phyloP scores from a whole-genome alignment of 2,329 filamentous ascomycete species.

The Dryadomyces quercivorus region DNA sequence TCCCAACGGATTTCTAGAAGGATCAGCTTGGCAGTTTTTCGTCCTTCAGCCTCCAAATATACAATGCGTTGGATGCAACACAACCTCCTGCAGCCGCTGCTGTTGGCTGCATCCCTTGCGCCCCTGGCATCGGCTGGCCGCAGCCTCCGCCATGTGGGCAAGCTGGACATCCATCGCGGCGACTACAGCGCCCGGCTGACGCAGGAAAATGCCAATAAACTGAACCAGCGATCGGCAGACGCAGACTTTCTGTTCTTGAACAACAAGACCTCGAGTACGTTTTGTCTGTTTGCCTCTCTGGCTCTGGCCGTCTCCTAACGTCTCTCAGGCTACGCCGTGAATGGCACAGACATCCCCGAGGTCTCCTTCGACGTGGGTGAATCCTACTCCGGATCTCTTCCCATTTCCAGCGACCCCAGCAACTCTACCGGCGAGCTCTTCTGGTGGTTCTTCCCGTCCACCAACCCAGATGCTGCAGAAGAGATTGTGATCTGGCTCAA shows the following conservation, averaged over 20 bases:
- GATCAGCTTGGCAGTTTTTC: too few species aligned
- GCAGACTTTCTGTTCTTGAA: constrained; percentile 8
- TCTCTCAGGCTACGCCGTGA: constrained; percentile 38
- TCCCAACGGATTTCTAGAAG: too few species aligned
- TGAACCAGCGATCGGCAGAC: background rate
- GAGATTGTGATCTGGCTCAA: constrained; percentile 54
- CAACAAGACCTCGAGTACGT: constrained; percentile 10
- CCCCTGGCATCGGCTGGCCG: constrained; percentile 7
- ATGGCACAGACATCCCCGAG: constrained; percentile 53
- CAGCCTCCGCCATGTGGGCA: constrained; percentile 10
- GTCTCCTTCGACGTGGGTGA: constrained; percentile 58
- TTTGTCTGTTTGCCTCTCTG: too few species aligned
- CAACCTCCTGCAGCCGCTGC: constrained; percentile 2
- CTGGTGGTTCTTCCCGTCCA: constrained; percentile 56
- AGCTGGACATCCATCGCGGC: background rate
- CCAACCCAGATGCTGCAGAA: constrained; percentile 33
- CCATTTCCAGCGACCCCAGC: constrained; percentile 37
- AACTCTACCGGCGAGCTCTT: constrained; percentile 39
- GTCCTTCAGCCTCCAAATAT: background rate
- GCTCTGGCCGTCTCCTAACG: too few species aligned
- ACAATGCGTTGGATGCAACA: constrained; percentile 5
- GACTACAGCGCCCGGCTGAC: background rate
- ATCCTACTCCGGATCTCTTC: constrained; percentile 50
- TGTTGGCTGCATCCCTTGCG: constrained; percentile 3
- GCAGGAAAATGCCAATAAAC: background rate